These are phyloP conservation scores for Epichloe amarillans DNA, from an alignment of 2,329 filamentous ascomycete genomes.

Conservation along the genomic window DNA sequence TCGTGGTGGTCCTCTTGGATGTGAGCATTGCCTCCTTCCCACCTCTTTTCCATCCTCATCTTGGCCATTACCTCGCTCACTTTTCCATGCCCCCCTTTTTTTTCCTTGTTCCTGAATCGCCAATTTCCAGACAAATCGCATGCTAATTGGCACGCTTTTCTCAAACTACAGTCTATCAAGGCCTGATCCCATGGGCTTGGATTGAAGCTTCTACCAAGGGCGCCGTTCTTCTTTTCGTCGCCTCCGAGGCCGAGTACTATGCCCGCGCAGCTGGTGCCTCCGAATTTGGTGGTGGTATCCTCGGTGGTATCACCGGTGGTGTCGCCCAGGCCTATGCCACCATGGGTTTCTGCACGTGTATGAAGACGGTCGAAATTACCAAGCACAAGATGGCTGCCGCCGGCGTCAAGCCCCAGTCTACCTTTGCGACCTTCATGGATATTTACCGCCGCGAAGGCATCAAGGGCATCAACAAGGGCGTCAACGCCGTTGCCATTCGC, in stretches of 20 bases:
- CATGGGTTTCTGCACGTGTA: slow-evolving; percentile 99
- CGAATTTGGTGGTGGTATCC: slow-evolving; percentile 80
- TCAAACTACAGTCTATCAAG: slow-evolving; percentile 91
- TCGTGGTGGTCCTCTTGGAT: slow-evolving; percentile 85
- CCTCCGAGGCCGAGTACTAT: slow-evolving; percentile 94
- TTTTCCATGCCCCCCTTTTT: slow-evolving; percentile 2
- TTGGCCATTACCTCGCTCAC: background rate
- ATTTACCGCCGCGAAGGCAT: slow-evolving; percentile 95
- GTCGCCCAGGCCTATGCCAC: slow-evolving; percentile 97
- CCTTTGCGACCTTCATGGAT: slow-evolving; percentile 89
- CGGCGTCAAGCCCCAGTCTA: slow-evolving; percentile 76
- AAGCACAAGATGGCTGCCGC: slow-evolving; percentile 84
- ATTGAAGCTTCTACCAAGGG: slow-evolving; percentile 99
- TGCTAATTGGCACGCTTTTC: slow-evolving; percentile 6
- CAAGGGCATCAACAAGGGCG: slow-evolving; percentile 91
- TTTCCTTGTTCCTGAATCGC: background rate
- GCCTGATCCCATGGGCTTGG: slow-evolving; percentile 99
- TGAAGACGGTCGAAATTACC: slow-evolving; percentile 99
- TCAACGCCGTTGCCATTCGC: slow-evolving; percentile 95
- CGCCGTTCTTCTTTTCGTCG: slow-evolving; percentile 96
- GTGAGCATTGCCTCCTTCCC: slow-evolving; percentile 42
- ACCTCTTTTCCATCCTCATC: background rate
- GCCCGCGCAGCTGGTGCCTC: slow-evolving; percentile 70
- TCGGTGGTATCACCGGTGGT: slow-evolving; percentile 84
- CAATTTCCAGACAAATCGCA: background rate